A percentile compares a stretch with the other conserved stretches of the same genome.
Conservation (phyloP, 2,329 filamentous ascomycete genomes). For the Epichloe baconii region DNA sequence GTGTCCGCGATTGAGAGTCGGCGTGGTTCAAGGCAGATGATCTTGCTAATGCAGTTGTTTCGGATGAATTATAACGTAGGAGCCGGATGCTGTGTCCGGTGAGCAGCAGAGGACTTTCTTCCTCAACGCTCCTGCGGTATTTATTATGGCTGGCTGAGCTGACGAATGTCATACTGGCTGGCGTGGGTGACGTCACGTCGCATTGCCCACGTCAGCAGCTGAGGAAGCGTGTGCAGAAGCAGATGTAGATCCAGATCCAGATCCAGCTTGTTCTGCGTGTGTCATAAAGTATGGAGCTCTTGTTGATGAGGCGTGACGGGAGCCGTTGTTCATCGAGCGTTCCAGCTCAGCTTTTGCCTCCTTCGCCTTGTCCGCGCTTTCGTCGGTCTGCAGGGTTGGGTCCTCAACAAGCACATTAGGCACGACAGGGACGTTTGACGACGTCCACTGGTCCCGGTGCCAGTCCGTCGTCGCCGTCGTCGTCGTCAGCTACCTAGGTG, state of each 20-base stretch:
- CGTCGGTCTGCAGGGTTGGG: slow-evolving; percentile 26
- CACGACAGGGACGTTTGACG: slow-evolving; percentile 28
- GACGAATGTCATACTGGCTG: slow-evolving; percentile 2
- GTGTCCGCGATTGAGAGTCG: not conserved
- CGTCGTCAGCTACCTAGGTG: not conserved
- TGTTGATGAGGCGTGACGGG: slow-evolving; percentile 8
- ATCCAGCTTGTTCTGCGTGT: not conserved
- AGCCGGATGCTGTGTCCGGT: slow-evolving; percentile 4
- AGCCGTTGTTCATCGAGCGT: slow-evolving; percentile 18
- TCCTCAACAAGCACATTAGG: slow-evolving; percentile 37
- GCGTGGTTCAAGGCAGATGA: not conserved
- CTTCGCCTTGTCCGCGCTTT: slow-evolving; percentile 26
- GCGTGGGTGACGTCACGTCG: not conserved
- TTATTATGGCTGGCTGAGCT: slow-evolving; percentile 6
- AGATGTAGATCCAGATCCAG: not conserved
- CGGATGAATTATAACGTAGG: not conserved
- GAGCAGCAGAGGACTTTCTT: slow-evolving; percentile 6
- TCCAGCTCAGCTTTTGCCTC: slow-evolving; percentile 28
- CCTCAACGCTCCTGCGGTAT: slow-evolving; percentile 13
- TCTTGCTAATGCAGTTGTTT: not conserved
- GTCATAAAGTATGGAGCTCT: slow-evolving; percentile 4
- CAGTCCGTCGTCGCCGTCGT: not conserved
- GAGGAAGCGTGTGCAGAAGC: slow-evolving; percentile 5
- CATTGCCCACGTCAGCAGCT: not conserved
- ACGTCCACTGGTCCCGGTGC: slow-evolving; percentile 8